Conservation (phyloP, 129 eudicot genomes). For the Chrysanthemum makinoi region DNA sequence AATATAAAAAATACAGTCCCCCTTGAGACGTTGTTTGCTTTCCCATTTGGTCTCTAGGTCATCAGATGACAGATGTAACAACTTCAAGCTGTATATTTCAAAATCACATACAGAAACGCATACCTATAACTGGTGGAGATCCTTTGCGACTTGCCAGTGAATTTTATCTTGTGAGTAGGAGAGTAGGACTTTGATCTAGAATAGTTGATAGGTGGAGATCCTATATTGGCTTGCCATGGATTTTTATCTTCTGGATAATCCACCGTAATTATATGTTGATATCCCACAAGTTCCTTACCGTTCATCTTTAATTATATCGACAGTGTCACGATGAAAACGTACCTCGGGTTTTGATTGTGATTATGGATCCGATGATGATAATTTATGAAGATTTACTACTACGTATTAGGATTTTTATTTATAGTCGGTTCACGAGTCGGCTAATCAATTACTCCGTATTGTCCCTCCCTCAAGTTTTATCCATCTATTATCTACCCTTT, state of each 20-base stretch:
- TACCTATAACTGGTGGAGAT: neutral
- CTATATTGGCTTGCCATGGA: neutral
- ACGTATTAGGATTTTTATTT: no score
- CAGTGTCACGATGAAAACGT: no score
- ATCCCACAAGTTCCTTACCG: slow-evolving; percentile 44
- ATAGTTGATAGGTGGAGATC: slow-evolving; percentile 13
- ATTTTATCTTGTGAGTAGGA: slow-evolving; percentile 14
- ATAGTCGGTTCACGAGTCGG: no score
- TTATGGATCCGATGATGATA: no score
- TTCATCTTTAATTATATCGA: slow-evolving; percentile 31
- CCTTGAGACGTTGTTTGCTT: no score
- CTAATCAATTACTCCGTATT: no score
- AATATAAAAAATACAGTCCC: no score
- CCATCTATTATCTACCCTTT: no score
- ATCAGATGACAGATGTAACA: neutral
- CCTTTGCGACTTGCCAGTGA: neutral
- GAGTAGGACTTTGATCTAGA: slow-evolving; percentile 18
- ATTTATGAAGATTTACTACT: no score
- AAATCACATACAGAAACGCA: neutral
- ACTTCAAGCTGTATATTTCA: neutral
- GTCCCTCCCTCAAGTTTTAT: no score
- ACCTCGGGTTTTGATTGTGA: no score
- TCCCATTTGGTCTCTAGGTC: no score
- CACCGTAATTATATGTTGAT: slow-evolving; percentile 35
- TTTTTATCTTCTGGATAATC: slow-evolving; percentile 61